Conservation (phyloP, 805 yeast species). For the Metschnikowia continentalis region DNA sequence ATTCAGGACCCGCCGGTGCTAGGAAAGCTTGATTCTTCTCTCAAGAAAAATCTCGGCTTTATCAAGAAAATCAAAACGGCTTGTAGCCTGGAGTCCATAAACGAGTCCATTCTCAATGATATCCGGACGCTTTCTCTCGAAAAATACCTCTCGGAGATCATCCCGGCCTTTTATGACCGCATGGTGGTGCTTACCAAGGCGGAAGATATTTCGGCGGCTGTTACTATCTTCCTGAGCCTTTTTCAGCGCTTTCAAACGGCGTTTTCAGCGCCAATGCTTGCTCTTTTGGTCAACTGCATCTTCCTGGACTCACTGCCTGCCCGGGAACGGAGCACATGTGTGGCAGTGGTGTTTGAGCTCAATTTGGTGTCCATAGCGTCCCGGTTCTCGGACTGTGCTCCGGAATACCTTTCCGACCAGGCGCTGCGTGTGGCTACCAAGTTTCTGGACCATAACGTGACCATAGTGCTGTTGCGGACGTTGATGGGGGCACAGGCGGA, state of each 20-base stretch:
- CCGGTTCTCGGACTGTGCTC: slow-evolving; percentile 13
- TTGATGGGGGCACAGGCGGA: not conserved
- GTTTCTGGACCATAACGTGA: slow-evolving; percentile 8
- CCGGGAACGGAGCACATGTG: slow-evolving; percentile 7
- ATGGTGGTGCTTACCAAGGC: slow-evolving; percentile 46
- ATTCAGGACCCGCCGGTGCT: not conserved
- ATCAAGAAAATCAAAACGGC: slow-evolving; percentile 64
- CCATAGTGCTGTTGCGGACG: slow-evolving; percentile 7
- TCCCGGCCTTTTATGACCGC: slow-evolving; percentile 60
- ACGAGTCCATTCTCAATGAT: slow-evolving; percentile 50
- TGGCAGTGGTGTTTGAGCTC: slow-evolving; percentile 14
- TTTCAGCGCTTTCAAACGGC: slow-evolving; percentile 65
- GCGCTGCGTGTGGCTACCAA: slow-evolving; percentile 8
- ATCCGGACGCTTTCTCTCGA: slow-evolving; percentile 59
- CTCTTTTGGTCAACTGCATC: slow-evolving; percentile 11
- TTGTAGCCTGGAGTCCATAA: slow-evolving; percentile 42
- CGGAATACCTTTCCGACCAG: not conserved
- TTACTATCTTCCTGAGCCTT: slow-evolving; percentile 63
- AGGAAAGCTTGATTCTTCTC: slow-evolving; percentile 59
- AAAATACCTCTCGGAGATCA: slow-evolving; percentile 70
- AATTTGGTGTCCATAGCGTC: slow-evolving; percentile 11
- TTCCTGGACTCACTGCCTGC: slow-evolving; percentile 4
- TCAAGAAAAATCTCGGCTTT: slow-evolving; percentile 79
- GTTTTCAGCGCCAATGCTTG: slow-evolving; percentile 10
- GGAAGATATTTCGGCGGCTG: slow-evolving; percentile 59